Percentiles rank a stretch among this genome's conserved stretches.
These are phyloP conservation scores for Reticulascus tulasneorum DNA, from an alignment of 2,329 filamentous ascomycete genomes.

Conservation along the genomic window DNA sequence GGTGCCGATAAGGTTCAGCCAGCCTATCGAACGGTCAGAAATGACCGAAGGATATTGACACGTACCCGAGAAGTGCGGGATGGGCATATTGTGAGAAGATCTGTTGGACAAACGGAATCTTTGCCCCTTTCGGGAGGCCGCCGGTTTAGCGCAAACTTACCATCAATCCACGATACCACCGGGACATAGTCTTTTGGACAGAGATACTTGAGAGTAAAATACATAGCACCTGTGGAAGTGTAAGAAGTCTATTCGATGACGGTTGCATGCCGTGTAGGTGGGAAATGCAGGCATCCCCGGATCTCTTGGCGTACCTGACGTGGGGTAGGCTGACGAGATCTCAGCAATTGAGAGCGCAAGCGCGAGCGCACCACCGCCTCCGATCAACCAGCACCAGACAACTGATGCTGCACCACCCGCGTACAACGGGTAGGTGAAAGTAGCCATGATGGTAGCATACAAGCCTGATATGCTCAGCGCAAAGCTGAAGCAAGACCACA, in stretches of 20 bases:
- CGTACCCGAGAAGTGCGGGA: too few relatives aligned
- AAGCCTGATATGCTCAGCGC: constrained; percentile 54
- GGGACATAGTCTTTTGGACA: constrained; percentile 44
- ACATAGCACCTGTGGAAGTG: constrained; percentile 26
- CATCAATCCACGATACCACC: constrained; percentile 47
- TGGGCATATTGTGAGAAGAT: too few relatives aligned
- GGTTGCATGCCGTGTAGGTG: too few relatives aligned
- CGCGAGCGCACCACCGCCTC: constrained; percentile 52
- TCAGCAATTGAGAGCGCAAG: constrained; percentile 52
- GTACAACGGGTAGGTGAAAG: constrained; percentile 48
- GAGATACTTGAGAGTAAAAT: constrained; percentile 53
- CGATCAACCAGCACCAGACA: constrained; percentile 57
- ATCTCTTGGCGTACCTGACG: constrained; percentile 46
- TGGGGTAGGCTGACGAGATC: constrained; percentile 55
- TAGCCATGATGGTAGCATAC: constrained; percentile 52
- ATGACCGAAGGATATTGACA: constrained; percentile 4
- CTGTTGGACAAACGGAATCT: too few relatives aligned
- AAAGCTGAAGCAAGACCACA: constrained; percentile 55
- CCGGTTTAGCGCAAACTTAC: too few relatives aligned
- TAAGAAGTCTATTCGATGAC: not conserved
- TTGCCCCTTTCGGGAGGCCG: too few relatives aligned
- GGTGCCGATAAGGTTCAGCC: constrained; percentile 49
- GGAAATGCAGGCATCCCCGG: too few relatives aligned
- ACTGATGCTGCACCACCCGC: constrained; percentile 50
- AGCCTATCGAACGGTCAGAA: constrained; percentile 27